Evolutionary conservation across 2,329 filamentous ascomycete genomes (phyloP).

Genomic region (Colletotrichum gloeosporioides): DNA sequence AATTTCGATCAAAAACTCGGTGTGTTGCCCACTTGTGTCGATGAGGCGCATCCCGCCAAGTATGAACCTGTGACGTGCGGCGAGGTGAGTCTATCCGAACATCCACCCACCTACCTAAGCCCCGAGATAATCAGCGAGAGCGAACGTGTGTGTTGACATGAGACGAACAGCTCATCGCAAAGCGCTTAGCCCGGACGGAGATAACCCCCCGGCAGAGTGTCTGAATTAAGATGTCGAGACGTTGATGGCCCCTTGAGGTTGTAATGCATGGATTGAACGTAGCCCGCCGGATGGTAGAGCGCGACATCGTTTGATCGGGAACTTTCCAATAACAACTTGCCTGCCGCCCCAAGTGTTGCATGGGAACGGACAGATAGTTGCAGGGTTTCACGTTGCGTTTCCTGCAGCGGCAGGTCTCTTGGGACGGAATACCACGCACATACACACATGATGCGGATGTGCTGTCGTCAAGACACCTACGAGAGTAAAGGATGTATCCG

Average conservation of each 20-base stretch:
- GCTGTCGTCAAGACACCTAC: not conserved
- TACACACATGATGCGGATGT: not conserved
- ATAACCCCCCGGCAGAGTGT: not conserved
- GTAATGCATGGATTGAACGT: not conserved
- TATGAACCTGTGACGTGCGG: slow-evolving; percentile 58
- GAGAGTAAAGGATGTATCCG: not conserved
- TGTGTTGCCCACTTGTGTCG: slow-evolving; percentile 53
- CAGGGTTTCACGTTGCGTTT: not conserved
- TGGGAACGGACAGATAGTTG: not conserved
- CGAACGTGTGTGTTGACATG: not conserved
- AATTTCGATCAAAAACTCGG: slow-evolving; percentile 57
- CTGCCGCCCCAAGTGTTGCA: not conserved
- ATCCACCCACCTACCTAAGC: not conserved
- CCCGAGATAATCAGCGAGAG: not conserved
- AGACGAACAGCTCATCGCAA: slow-evolving; percentile 10
- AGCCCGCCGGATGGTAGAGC: not conserved
- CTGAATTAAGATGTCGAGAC: not conserved
- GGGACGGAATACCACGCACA: not conserved
- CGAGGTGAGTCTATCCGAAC: slow-evolving; percentile 30
- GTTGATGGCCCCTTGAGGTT: not conserved
- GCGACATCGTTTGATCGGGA: not conserved
- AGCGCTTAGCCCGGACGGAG: slow-evolving; percentile 5
- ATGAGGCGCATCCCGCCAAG: slow-evolving; percentile 49
- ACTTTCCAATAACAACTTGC: not conserved
- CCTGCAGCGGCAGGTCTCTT: not conserved